These are phyloP conservation scores for Kalmusia sp. DNA, from an alignment of 2,329 filamentous ascomycete genomes.

Conservation along the genomic window DNA sequence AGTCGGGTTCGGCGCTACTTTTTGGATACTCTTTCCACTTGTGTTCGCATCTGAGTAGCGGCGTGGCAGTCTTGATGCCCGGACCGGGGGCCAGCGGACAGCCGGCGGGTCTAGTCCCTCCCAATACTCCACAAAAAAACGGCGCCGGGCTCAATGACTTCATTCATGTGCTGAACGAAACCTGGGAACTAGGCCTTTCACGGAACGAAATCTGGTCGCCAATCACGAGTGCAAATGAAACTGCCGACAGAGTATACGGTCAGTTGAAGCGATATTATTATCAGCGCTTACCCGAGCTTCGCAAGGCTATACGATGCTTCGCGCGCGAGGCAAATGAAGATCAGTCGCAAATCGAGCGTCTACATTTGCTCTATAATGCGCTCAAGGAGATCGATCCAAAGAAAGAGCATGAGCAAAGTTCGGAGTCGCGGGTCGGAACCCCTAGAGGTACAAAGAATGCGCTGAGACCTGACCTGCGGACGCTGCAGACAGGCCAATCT, in stretches of 20 bases:
- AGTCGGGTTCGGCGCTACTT: too few relatives aligned
- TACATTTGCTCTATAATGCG: background rate
- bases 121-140: constrained; percentile 24
- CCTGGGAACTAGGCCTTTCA: constrained; percentile 30
- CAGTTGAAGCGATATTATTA: constrained; percentile 31
- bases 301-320: constrained; percentile 27
- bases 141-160: constrained; percentile 24
- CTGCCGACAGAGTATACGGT: constrained; percentile 20
- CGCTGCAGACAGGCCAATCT: constrained; percentile 4
- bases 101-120: constrained; percentile 17
- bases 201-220: constrained; percentile 31
- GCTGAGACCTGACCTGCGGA: background rate
- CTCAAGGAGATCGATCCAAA: background rate
- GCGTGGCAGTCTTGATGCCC: too few relatives aligned
- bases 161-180: constrained; percentile 26
- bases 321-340: constrained; percentile 2
- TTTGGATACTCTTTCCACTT: background rate
- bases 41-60: background rate
- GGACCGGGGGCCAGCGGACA: too few relatives aligned
- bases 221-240: constrained; percentile 8
- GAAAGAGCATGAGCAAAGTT: background rate
- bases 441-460: background rate
- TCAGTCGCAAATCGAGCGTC: background rate
- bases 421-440: background rate
- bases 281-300: constrained; percentile 14